A percentile compares a stretch with the other conserved stretches of the same genome.
Conservation (phyloP, 208 protist genomes). For the Acanthamoeba royreba region DNA sequence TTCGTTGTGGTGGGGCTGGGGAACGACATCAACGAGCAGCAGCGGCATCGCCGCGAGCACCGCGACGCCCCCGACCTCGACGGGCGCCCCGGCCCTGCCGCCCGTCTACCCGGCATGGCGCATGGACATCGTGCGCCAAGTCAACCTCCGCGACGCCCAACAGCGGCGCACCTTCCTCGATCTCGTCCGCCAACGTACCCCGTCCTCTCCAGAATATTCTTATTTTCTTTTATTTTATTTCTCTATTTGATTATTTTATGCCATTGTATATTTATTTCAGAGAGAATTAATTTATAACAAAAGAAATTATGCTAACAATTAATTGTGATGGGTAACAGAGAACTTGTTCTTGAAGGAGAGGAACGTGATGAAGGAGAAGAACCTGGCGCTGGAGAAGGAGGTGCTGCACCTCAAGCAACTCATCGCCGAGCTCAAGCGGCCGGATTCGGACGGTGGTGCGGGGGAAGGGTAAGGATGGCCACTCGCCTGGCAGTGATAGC, state of each 20-base stretch:
- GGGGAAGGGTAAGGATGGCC: background rate
- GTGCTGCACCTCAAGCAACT: slow-evolving; percentile 1
- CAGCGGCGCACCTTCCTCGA: background rate
- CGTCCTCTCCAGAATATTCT: background rate
- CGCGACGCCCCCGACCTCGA: background rate
- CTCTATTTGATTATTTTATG: too few relatives aligned
- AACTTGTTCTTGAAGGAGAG: background rate
- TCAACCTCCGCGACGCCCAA: background rate
- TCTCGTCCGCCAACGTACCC: background rate
- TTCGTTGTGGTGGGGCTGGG: background rate
- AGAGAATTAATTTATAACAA: background rate
- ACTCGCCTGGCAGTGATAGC: background rate
- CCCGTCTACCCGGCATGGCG: background rate
- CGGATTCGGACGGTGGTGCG: background rate
- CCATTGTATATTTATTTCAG: too few relatives aligned
- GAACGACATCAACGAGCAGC: background rate
- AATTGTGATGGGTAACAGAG: background rate
- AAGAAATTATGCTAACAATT: too few relatives aligned
- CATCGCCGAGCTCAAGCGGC: background rate
- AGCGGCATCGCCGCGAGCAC: background rate
- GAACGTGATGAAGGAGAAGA: background rate
- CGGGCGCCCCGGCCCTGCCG: background rate
- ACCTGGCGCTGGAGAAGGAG: background rate
- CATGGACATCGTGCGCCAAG: background rate
- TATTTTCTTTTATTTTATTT: background rate